Percentiles rank a stretch among this genome's conserved stretches.
phyloP scores from a whole-genome alignment of 306 rosid species.

The Prunus mongolica region DNA sequence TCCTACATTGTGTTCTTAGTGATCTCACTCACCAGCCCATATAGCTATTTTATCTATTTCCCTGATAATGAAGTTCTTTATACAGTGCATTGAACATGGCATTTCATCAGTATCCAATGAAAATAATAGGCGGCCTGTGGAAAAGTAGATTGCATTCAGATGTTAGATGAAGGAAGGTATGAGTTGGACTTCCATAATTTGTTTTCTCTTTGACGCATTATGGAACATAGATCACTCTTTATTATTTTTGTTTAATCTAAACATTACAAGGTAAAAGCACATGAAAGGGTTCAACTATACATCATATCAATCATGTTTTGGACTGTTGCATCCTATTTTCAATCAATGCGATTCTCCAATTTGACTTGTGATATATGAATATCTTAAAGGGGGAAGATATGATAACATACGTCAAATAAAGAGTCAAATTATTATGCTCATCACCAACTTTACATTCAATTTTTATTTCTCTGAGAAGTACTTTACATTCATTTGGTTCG shows the following conservation, averaged over 20 bases:
- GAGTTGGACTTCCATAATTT: neutral
- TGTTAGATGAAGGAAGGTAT: conserved; percentile 10
- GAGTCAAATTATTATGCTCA: neutral
- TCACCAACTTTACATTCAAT: neutral
- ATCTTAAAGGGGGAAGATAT: too few species aligned
- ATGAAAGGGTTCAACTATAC: neutral
- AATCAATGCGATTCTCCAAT: neutral
- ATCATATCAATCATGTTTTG: neutral
- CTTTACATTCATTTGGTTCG: neutral
- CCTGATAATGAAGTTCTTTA: neutral
- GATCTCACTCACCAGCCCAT: neutral
- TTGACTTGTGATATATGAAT: neutral
- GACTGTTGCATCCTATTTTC: neutral
- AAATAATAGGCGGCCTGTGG: conserved; percentile 3
- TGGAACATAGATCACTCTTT: neutral
- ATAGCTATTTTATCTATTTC: neutral
- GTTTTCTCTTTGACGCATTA: too few species aligned
- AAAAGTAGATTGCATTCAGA: conserved; percentile 8
- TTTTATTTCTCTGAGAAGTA: too few species aligned
- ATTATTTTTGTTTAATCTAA: neutral
- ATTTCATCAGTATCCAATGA: conserved; percentile 24
- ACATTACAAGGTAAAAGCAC: neutral
- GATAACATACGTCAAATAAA: too few species aligned
- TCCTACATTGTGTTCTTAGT: neutral
- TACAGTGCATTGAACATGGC: conserved; percentile 48